Evolutionary conservation across 768 basidiomycete species (phyloP).

Genomic region (Rhodotorula babjevae): DNA sequence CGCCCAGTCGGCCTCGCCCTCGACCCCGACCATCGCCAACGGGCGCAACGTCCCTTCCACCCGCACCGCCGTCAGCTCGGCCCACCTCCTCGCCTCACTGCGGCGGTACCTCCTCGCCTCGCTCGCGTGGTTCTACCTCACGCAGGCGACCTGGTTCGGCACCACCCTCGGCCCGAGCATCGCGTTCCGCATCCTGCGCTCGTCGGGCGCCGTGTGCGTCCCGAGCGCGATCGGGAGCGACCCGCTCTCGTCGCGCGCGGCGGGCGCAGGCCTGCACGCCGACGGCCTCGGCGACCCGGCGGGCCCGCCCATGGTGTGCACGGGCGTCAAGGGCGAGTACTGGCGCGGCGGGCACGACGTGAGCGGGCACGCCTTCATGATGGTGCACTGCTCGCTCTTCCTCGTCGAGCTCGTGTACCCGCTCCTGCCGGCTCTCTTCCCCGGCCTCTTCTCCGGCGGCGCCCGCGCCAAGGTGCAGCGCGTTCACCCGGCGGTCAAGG

Average conservation of each 20-base stretch:
- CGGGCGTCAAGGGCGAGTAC: slow-evolving; percentile 44
- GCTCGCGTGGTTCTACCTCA: slow-evolving; percentile 66
- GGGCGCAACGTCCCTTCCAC: not conserved
- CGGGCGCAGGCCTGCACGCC: not conserved
- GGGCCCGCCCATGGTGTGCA: not conserved
- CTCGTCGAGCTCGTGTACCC: slow-evolving; percentile 50
- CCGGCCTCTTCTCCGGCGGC: slow-evolving; percentile 1
- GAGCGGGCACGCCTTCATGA: slow-evolving; percentile 86
- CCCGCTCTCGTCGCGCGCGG: not conserved
- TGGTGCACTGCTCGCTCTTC: slow-evolving; percentile 72
- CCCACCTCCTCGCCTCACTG: slow-evolving; percentile 15
- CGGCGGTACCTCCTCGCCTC: slow-evolving; percentile 52
- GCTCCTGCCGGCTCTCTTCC: slow-evolving; percentile 27
- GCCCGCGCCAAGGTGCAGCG: not conserved
- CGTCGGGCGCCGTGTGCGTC: slow-evolving; percentile 74
- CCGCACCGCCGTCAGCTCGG: slow-evolving; percentile 5
- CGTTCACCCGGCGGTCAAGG: not conserved
- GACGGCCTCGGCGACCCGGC: not conserved
- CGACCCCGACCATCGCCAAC: not conserved
- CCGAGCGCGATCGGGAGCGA: slow-evolving; percentile 31
- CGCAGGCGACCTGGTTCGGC: slow-evolving; percentile 62
- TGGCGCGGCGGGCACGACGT: slow-evolving; percentile 82
- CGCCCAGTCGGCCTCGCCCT: not conserved
- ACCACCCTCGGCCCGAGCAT: slow-evolving; percentile 59
- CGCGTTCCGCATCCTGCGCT: slow-evolving; percentile 60